These are phyloP conservation scores for Tetracladium marchalianum DNA, from an alignment of 495 filamentous ascomycete genomes.

Conservation along the genomic window DNA sequence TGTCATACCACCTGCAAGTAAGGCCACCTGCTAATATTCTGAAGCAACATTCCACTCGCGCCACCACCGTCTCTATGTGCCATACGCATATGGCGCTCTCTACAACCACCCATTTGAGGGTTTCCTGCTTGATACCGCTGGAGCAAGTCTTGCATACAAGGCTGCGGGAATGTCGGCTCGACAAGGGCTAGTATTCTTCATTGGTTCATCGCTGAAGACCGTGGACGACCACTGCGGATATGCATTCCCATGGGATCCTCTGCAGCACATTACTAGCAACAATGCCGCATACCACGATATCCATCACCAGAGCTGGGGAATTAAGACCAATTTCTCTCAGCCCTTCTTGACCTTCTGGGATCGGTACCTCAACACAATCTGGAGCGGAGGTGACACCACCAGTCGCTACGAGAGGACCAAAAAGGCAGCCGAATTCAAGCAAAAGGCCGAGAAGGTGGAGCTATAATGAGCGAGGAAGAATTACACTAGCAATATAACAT, in stretches of 20 bases:
- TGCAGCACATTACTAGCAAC: conserved; percentile 84
- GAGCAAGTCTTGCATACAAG: conserved; percentile 73
- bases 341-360: conserved; percentile 89
- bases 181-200: conserved; percentile 79
- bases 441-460: conserved; percentile 16
- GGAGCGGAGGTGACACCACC: conserved; percentile 44
- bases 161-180: conserved; percentile 64
- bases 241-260: conserved; percentile 85
- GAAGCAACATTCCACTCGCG: conserved; percentile 81
- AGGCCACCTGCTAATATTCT: conserved; percentile 12
- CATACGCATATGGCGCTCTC: conserved; percentile 92
- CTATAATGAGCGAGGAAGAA: background rate
- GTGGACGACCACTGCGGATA: conserved; percentile 98
- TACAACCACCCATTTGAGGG: conserved; percentile 95
- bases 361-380: conserved; percentile 57
- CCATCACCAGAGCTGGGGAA: conserved; percentile 98
- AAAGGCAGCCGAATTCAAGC: conserved; percentile 24
- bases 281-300: conserved; percentile 95
- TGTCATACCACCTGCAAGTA: background rate
- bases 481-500: conserved; percentile 3
- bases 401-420: conserved; percentile 13
- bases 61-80: conserved; percentile 92
- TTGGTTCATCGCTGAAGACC: conserved; percentile 78
- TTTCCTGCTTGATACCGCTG: conserved; percentile 84
- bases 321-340: conserved; percentile 73